Evolutionary conservation across 768 basidiomycete genomes (phyloP).

Genomic region (Steccherinum ochraceum): DNA sequence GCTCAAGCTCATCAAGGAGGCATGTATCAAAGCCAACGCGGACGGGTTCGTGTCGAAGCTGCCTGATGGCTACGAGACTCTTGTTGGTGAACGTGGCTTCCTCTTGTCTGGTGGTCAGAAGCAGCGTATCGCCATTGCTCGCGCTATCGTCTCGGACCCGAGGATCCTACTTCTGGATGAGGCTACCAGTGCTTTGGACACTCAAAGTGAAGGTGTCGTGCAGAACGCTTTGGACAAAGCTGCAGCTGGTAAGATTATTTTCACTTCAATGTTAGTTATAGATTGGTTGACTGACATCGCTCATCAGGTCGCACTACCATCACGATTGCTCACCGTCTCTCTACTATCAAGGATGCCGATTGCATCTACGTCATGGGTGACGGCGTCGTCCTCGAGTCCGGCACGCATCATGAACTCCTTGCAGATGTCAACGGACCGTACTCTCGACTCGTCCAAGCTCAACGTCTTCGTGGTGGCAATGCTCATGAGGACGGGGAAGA

Average conservation of each 20-base stretch:
- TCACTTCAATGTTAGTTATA: background rate
- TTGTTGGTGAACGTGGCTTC: constrained; percentile 46
- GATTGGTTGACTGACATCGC: background rate
- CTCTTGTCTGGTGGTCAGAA: constrained; percentile 46
- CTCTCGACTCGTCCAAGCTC: constrained; percentile 68
- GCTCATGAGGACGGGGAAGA: constrained; percentile 36
- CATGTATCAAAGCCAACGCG: constrained; percentile 45
- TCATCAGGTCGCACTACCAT: constrained; percentile 58
- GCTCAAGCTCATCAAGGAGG: constrained; percentile 37
- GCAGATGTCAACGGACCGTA: constrained; percentile 57
- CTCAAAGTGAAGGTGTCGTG: constrained; percentile 44
- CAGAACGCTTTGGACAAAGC: constrained; percentile 50
- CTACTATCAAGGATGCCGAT: constrained; percentile 82
- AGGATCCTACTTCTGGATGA: constrained; percentile 44
- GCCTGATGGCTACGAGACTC: constrained; percentile 44
- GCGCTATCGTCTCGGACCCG: constrained; percentile 44
- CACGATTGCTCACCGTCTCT: constrained; percentile 74
- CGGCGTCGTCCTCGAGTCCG: constrained; percentile 73
- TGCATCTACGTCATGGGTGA: constrained; percentile 88
- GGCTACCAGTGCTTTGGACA: constrained; percentile 43
- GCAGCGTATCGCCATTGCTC: constrained; percentile 45
- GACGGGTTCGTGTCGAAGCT: constrained; percentile 42
- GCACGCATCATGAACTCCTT: constrained; percentile 71
- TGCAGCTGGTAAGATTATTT: constrained; percentile 16
- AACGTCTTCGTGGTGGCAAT: constrained; percentile 61